A percentile compares a stretch with the other conserved stretches of the same genome.
Conservation (phyloP, 768 basidiomycete genomes). For the Rhizopogon salebrosus region DNA sequence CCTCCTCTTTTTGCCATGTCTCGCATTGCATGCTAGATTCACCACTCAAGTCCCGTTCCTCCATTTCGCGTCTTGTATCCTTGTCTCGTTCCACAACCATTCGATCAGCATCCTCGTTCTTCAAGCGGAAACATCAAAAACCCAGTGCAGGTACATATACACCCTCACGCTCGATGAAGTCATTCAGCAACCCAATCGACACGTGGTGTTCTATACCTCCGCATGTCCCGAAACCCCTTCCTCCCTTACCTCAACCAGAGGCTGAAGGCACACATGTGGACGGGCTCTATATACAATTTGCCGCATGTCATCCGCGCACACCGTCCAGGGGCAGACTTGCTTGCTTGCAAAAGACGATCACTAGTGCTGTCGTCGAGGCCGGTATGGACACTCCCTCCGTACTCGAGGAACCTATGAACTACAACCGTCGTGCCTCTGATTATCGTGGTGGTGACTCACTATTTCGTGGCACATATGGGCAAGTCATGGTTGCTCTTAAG, state of each 20-base stretch:
- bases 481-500: conserved; percentile 34
- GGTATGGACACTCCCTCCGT: conserved; percentile 34
- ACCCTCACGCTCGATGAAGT: background rate
- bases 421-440: conserved; percentile 1
- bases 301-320: conserved; percentile 6
- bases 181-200: conserved; percentile 1
- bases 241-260: conserved; percentile 8
- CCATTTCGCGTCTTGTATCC: conserved; percentile 6
- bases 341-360: conserved; percentile 31
- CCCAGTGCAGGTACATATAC: background rate
- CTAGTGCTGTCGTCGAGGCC: conserved; percentile 31
- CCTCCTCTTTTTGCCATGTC: conserved; percentile 25
- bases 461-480: conserved; percentile 40
- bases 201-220: conserved; percentile 6
- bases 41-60: conserved; percentile 12
- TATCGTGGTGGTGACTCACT: conserved; percentile 10
- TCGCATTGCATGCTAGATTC: conserved; percentile 1
- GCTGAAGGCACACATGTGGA: conserved; percentile 4
- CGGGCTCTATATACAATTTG: conserved; percentile 23
- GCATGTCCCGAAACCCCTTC: conserved; percentile 12
- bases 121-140: conserved; percentile 17
- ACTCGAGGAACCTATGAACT: background rate
- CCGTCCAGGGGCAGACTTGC: conserved; percentile 18
- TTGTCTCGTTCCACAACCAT: conserved; percentile 11
- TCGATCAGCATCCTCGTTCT: conserved; percentile 16